Conservation (phyloP, 805 yeast genomes). For the Lipomyces lipofer region DNA sequence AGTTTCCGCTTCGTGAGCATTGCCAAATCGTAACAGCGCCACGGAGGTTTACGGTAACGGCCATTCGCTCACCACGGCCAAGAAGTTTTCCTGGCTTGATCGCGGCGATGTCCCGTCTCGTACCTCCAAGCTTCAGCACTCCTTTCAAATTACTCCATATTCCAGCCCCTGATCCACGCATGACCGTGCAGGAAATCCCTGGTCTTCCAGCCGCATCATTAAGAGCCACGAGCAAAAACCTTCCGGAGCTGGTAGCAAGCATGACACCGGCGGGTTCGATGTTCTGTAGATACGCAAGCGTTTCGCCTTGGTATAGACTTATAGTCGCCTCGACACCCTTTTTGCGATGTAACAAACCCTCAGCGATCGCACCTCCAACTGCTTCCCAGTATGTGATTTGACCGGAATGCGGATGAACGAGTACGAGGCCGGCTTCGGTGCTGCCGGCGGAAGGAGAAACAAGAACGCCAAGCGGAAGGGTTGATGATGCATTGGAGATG, state of each 20-base stretch:
- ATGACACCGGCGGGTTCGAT: conserved; percentile 76
- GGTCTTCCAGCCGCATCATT: conserved; percentile 72
- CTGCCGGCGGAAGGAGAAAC: conserved; percentile 58
- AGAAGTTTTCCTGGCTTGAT: conserved; percentile 55
- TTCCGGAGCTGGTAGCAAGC: conserved; percentile 66
- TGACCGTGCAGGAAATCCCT: conserved; percentile 30
- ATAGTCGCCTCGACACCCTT: conserved; percentile 37
- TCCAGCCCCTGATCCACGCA: conserved; percentile 38
- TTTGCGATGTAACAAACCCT: conserved; percentile 53
- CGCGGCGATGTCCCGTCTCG: conserved; percentile 52
- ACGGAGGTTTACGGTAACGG: conserved; percentile 45
- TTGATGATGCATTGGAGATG: conserved; percentile 10
- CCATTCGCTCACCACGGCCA: conserved; percentile 52
- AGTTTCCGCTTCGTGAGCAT: conserved; percentile 48
- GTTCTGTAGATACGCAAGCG: conserved; percentile 55
- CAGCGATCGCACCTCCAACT: conserved; percentile 67
- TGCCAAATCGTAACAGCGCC: conserved; percentile 55
- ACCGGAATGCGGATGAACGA: conserved; percentile 62
- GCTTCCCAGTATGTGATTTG: conserved; percentile 68
- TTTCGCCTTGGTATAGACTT: conserved; percentile 48
- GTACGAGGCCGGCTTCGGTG: conserved; percentile 66
- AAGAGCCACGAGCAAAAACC: conserved; percentile 61
- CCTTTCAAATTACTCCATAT: conserved; percentile 36
- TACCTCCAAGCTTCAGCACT: conserved; percentile 32
- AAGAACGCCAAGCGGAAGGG: conserved; percentile 49